Conservation (phyloP, 2,329 filamentous ascomycete genomes). For the Didymella exigua region DNA sequence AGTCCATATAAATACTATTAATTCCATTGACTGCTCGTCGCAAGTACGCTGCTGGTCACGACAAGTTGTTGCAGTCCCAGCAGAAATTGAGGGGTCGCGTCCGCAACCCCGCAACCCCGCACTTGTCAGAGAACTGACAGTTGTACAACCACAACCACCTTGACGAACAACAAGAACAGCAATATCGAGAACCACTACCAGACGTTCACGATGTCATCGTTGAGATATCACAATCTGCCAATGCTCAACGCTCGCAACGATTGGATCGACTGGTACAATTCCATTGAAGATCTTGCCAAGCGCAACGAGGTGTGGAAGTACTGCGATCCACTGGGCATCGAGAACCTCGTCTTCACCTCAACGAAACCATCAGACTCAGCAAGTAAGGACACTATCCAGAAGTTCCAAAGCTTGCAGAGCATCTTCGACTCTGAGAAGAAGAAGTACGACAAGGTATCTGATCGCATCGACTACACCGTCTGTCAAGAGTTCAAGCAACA, state of each 20-base stretch:
- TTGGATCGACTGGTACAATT: slow-evolving; percentile 15
- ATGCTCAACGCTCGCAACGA: slow-evolving; percentile 9
- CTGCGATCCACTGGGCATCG: slow-evolving; percentile 13
- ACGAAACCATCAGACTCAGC: slow-evolving; percentile 12
- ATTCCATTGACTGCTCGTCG: neutral
- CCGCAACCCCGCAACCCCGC: neutral
- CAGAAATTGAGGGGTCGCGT: neutral
- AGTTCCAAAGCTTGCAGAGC: slow-evolving; percentile 9
- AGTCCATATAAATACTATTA: neutral
- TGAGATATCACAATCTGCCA: neutral
- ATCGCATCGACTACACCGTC: slow-evolving; percentile 2
- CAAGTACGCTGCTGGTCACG: neutral
- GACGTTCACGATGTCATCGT: neutral
- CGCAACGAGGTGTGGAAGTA: slow-evolving; percentile 16
- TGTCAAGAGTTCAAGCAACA: neutral
- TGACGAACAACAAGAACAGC: too few species aligned
- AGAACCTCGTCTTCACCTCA: slow-evolving; percentile 11
- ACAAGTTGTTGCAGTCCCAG: neutral
- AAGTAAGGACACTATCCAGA: slow-evolving; percentile 18
- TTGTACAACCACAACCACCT: neutral
- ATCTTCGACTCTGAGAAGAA: slow-evolving; percentile 4
- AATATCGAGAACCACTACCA: neutral
- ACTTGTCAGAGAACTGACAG: neutral
- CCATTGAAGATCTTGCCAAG: slow-evolving; percentile 13
- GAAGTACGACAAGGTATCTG: slow-evolving; percentile 6